Base-by-base conservation (phyloP, 2,329 filamentous ascomycete genomes). In the Helotiales sp. region DNA sequence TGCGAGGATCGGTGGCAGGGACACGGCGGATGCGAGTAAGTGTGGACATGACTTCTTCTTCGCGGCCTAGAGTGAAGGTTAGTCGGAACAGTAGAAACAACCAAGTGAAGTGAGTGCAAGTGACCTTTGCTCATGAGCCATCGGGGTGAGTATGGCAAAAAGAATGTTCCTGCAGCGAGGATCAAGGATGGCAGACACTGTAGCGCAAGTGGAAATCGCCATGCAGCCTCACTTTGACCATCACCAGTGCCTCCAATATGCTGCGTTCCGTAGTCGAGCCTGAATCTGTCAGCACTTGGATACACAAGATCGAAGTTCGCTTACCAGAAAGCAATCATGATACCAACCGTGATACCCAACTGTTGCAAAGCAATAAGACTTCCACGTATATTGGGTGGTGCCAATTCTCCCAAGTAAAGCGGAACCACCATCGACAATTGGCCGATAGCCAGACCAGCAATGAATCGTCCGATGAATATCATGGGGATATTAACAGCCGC, bases 301-400 rank as follows among this genome's bases (percentile, higher is more conserved):
- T 10, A 12, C 15, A 27, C 19, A 44, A 5, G 40, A 10, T 46
- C 22, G 48, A 17, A 19, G 19, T 24, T 9, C 31, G n/a, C 34
- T 50, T 27, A 60, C 75, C 77, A 79, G 66, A 77, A 78, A 1
- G 72, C 74, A 22, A 80, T 70, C 73, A 78, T 75, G 55, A 83
- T 79, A 27, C 79, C 80, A 33, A 82, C 74, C 2, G 79, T 82
- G 55, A 82, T 84, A 2, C 81, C 80, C n/a, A 88, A 76, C 58
- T 86, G 84, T 54, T 87, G 84, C 17, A 87, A 75, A 3, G 80
- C 82, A 17, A 88, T 83, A 5, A 88, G 75, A 17, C 83, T 79
- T 33, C 86, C 86, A 58, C 86, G 76, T 29, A 87, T 77, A 67
- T 88, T 84, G 1, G 85, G 84, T 10, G 84, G 78, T 2, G 80